Evolutionary conservation across 805 yeast genomes (phyloP), one percentile per base, ranked within the genome.

Genomic region (Myxozyma mucilagina): DNA sequence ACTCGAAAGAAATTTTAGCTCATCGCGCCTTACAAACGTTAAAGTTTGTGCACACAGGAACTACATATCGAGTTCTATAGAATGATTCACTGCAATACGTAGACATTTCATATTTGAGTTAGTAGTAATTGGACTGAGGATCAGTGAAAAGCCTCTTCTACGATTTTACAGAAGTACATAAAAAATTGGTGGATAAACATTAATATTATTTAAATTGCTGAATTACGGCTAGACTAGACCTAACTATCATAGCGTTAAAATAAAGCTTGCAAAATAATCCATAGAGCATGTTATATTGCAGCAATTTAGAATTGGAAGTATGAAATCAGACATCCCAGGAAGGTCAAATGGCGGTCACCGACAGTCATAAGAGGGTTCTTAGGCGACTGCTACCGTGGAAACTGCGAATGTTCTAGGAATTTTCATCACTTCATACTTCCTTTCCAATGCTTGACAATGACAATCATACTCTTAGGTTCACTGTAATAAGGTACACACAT

Each of bases 371-470:
- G 62, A 56, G 62, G 67, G 67, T 66, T 63, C 62, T 65, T 63
- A 55, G 38, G 66, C 65, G 67, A 53, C 67, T 44, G 59, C 67
- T 63, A 63, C 67, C 67, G 67, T 51, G 67, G 67, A 63, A 63
- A 63, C 67, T 63, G 67, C 67, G 67, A 63, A 63, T 61, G 67
- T 63, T 38, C 32, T 42, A 36, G 63, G 67, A 60, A 41, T 35
- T 61, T 63, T 63, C 67, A 63, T 63, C 67, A 63, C 56, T 13
- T 48, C 24, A 32, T 42, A 8, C 13, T 38, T 35, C 35, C 10
- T 3, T 5, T 9, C n/a, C 32, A 42, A 10, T 39, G 20, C 5
- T 31, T 29, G 47, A 39, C 45, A 24, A 29, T 48, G 53, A 31
- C 38, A 16, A 31, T 24, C 13, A n/a, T 41, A 10, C 16, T 38